These are phyloP conservation scores for Globisporangium iwayamae DNA, from an alignment of 352 stramenopile genomes.

Conservation along the genomic window DNA sequence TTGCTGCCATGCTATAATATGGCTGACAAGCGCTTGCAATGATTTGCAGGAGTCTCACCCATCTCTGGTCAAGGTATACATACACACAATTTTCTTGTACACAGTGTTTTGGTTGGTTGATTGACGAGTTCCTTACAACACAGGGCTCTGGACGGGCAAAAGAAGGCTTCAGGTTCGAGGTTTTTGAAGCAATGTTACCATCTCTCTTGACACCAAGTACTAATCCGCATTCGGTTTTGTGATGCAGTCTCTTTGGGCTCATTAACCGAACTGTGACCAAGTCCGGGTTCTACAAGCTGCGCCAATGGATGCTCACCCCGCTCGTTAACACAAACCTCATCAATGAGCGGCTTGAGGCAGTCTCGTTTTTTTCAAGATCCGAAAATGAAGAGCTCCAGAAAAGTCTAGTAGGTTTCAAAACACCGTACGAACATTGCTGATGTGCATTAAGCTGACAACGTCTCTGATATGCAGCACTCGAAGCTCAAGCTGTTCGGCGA, in stretches of 20 bases:
- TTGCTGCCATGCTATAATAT: background rate
- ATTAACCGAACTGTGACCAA: conserved; percentile 81
- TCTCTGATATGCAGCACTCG: conserved; percentile 28
- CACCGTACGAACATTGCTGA: background rate
- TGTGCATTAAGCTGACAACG: background rate
- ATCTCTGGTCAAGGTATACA: conserved; percentile 64
- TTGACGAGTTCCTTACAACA: background rate
- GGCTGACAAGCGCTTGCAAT: background rate
- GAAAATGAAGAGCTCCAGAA: conserved; percentile 61
- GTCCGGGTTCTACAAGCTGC: conserved; percentile 51
- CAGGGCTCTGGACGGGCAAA: conserved; percentile 71
- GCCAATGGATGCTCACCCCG: conserved; percentile 77
- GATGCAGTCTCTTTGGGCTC: conserved; percentile 63
- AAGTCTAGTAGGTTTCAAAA: conserved; percentile 32
- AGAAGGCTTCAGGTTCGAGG: conserved; percentile 74
- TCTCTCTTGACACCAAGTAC: background rate
- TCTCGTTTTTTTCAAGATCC: conserved; percentile 52
- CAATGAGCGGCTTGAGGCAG: conserved; percentile 45
- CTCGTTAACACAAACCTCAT: conserved; percentile 49
- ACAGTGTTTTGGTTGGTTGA: background rate
- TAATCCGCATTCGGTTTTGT: conserved; percentile 4
- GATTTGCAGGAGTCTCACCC: conserved; percentile 66
- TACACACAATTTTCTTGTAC: background rate
- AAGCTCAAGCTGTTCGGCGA: conserved; percentile 69
- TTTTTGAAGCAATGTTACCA: background rate